These are phyloP conservation scores for Epichloe baconii DNA, from an alignment of 2,329 filamentous ascomycete genomes.

Conservation along the genomic window DNA sequence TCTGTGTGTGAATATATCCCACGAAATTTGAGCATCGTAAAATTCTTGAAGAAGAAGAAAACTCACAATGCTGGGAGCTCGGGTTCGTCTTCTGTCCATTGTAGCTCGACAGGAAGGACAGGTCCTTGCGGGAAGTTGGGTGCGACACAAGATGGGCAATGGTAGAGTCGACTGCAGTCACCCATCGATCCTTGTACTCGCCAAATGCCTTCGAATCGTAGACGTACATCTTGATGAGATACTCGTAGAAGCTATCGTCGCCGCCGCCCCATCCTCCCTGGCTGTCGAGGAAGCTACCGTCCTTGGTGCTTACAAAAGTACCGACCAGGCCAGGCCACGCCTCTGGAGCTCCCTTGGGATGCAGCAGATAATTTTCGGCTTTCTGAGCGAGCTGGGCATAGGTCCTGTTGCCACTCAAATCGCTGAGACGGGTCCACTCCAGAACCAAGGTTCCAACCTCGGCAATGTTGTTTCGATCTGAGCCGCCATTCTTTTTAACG, in stretches of 20 bases:
- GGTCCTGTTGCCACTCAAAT: constrained; percentile 53
- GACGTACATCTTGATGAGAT: constrained; percentile 81
- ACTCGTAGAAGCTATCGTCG: constrained; percentile 75
- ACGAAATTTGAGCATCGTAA: background rate
- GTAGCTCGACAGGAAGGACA: constrained; percentile 58
- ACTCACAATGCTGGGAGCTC: constrained; percentile 36
- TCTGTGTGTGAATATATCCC: constrained; percentile 26
- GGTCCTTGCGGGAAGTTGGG: constrained; percentile 50
- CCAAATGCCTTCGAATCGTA: constrained; percentile 56
- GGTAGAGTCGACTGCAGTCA: constrained; percentile 60
- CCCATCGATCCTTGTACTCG: constrained; percentile 60
- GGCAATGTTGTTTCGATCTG: constrained; percentile 56
- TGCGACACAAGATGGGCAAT: constrained; percentile 59
- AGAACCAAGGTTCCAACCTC: constrained; percentile 66
- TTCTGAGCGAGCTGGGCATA: constrained; percentile 56
- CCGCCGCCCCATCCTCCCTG: constrained; percentile 66
- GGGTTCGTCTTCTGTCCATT: constrained; percentile 30
- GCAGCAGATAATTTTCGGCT: constrained; percentile 56
- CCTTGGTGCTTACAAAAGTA: constrained; percentile 47
- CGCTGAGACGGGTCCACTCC: constrained; percentile 72
- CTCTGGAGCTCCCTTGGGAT: constrained; percentile 44
- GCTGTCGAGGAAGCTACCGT: constrained; percentile 54
- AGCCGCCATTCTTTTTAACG: constrained; percentile 30
- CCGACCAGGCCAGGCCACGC: constrained; percentile 70
- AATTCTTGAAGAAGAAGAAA: no score